Evolutionary conservation across 1,284 basidiomycete genomes (phyloP), one percentile per base, ranked within the genome.

Genomic region (Prillingera fragicola): DNA sequence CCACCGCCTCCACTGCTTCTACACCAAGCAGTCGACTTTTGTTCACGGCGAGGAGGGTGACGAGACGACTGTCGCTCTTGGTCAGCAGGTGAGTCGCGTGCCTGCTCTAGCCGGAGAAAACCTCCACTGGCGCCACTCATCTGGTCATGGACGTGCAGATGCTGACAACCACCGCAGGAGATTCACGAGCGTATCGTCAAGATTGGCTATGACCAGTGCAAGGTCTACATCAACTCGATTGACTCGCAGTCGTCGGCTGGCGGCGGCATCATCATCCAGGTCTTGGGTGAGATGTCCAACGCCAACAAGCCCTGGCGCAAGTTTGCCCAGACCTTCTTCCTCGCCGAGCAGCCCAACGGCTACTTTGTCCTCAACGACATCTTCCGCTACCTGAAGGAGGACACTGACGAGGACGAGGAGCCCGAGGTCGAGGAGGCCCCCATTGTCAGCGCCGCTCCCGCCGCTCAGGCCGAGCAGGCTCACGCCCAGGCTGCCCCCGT

Each of bases 291-390:
- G 75, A 90, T 98, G 83, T 90, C 87, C 50, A 95, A 95, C 73
- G 81, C 83, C 62, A 84, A 86, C 51, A 73, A 70, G 19, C 78
- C 87, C 4, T 99, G 95, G 95, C 84, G 85, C 65, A 97, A 97
- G 75, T 99, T 99, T 65, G 90, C 90, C 18, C 95, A 98, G 76
- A 97, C 94, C 13, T 98, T 99, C 77, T 98, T 98, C 85, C 84
- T 99, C 45, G 95, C 95, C 36, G 89, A 96, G 72, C 95, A 99
- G 74, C 89, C 91, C 31, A 95, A 94, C 63, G 95, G 95, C 36
- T 99, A 97, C 78, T 99, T 91, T 72, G 95, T 99, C 52, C 83
- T 99, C 71, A 99, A 99, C 74, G 95, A 99, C 75, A 97, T 98
- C 75, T 99, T 98, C 84, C 85, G 94, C 54, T 97, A 94, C 78